Evolutionary conservation across 2,329 filamentous ascomycete species (phyloP), one percentile per base, ranked within the genome.

Genomic region (Ceratocystis papillata): DNA sequence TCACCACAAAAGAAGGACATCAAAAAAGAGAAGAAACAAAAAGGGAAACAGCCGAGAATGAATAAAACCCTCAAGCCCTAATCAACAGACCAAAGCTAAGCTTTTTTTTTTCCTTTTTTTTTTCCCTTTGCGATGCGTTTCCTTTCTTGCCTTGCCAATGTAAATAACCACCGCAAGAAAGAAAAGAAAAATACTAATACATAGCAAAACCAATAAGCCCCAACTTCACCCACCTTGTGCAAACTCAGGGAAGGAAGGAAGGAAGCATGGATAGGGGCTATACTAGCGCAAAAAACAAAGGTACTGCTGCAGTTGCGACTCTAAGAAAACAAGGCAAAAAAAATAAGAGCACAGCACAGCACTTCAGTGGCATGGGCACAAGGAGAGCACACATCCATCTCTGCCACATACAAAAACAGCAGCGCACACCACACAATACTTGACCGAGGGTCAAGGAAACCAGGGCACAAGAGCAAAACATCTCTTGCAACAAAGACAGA

Each of bases 11-110:
- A 37, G 1, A 10, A 37, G 33, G 2, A 37, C 8, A 50, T 50
- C 46, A n/a, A 15, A 50, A 50, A 50, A 15, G 6, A 20, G 12
- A 59, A 7, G 53, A 59, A 33, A 17, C 15, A 59, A 33, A 6
- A 59, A 59, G 53, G 53, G 53, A 59, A 53, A 53, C 48, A 53
- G 20, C 48, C 22, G 48, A 28, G 48, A 53, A 53, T 25, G 48
- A 48, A 8, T 7, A 20, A 48, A 48, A 4, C 15, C 45, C 17
- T 8, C 17, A 50, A 10, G n/a, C 17, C 7, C 20, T 10, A 50
- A 20, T 10, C 46, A 25, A 22, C 46, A 20, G 45, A 20, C 5
- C 15, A 20, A 48, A 22, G 46, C n/a, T 8, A 53, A 53, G 48
- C 48, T 8, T 53, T 53, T 50, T n/a, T 22, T 50, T n/a, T 22